These are phyloP conservation scores for Teratosphaeria gauchensis DNA, from an alignment of 2,329 filamentous ascomycete genomes.

Conservation along the genomic window DNA sequence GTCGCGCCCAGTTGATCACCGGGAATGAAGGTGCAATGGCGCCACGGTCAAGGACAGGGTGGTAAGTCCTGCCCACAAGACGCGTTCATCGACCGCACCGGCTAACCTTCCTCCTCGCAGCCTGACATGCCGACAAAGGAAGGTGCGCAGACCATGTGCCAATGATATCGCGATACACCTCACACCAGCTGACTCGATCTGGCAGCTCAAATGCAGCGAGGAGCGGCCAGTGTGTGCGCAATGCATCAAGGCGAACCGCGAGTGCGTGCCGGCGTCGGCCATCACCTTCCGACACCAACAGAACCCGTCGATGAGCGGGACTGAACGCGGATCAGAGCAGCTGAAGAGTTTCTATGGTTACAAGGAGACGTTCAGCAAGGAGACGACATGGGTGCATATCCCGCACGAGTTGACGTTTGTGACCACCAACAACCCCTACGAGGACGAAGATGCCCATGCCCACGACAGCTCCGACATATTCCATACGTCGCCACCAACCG, in stretches of 20 bases:
- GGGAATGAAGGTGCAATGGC: conserved; percentile 11
- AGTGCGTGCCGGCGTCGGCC: conserved; percentile 52
- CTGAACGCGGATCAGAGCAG: conserved; percentile 34
- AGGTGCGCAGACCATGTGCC: conserved; percentile 12
- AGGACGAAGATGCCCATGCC: conserved; percentile 31
- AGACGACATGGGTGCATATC: conserved; percentile 53
- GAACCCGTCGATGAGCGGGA: conserved; percentile 57
- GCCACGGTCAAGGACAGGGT: conserved; percentile 25
- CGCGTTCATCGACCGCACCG: conserved; percentile 3
- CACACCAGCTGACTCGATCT: not conserved
- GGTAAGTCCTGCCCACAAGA: conserved; percentile 14
- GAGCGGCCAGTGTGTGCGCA: conserved; percentile 51
- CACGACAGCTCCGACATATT: not conserved
- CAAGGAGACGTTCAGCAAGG: conserved; percentile 53
- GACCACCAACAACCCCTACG: conserved; percentile 53
- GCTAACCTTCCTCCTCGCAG: conserved; percentile 21
- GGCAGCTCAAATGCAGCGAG: conserved; percentile 55
- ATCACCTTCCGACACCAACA: conserved; percentile 60
- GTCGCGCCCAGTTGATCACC: too few species aligned
- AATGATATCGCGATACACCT: not conserved
- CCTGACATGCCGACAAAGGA: conserved; percentile 25
- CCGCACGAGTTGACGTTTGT: conserved; percentile 53
- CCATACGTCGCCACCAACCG: not conserved
- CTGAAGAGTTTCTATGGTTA: conserved; percentile 56
- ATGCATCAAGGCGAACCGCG: conserved; percentile 50